Evolutionary conservation across 2,329 filamentous ascomycete genomes (phyloP), one percentile per base, ranked within the genome.

Genomic region (Helotiales sp.): DNA sequence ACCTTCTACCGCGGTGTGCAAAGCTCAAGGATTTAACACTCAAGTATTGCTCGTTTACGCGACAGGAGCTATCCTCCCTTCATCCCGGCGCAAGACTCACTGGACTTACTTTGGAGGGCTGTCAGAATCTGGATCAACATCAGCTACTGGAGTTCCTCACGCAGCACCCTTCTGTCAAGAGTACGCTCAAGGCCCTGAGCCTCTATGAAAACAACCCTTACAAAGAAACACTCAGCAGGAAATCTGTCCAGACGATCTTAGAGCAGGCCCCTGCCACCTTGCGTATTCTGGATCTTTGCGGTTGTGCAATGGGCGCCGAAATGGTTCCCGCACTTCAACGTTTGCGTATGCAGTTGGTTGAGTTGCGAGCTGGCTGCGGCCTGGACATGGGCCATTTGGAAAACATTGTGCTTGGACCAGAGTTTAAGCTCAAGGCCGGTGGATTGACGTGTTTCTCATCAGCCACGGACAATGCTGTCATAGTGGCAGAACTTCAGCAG

Each of bases 351-450:
- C 9, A 54, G 17, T 42, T 55, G 6, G 46, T 46, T n/a, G 63
- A 66, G 33, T 58, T 67, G 9, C 55, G 54, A 6, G 30, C 64
- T 1, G 63, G 63, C 1, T 24, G 29, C 1, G 42, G 49, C 3
- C 58, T 67, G 4, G 46, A n/a, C 8, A 40, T 65, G 19, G n/a
- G 24, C 12, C 60, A 65, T 36, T 27, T 67, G 6, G 65, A 67
- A 42, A 36, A 42, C 3, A 52, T 65, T 22, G 44, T 63, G 17
- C 48, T 67, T 0, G 44, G 44, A n/a, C 8, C 12, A 2, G 4
- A 10, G 24, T 47, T 29, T 12, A 17, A 29, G 12, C 44, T 47
- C 44, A 19, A 17, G 5, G 5, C 8, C 15, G 25, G 2, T 24
- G 3, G 3, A 38, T 6, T 19, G 6, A 17, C n/a, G 3, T 13